Base-by-base conservation (phyloP, 2,329 filamentous ascomycete genomes). In the Fusarium sp. region DNA sequence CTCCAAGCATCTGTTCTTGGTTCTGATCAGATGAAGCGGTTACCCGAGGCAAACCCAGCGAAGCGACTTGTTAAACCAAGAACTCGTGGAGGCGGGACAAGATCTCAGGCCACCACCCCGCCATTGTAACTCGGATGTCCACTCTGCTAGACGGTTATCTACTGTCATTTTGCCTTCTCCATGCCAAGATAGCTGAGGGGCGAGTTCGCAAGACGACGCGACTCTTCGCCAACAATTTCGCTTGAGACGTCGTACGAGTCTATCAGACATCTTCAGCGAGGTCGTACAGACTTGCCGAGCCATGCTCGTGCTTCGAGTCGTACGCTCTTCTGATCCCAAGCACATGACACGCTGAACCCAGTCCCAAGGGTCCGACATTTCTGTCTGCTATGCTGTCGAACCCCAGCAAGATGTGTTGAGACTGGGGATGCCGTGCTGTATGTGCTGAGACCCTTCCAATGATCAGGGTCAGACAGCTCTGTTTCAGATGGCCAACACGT, bases 201-300 rank as follows among this genome's bases (percentile, higher is more conserved):
- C 63, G 66, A 68, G 59, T 54, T 59, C 61, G 60, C 64, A 68
- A 52, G 63, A 57, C 59, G 50, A 58, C 52, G 59, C 66, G 66
- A 65, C 47, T 50, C 66, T 42, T 71, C 63, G 63, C 70, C 70
- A 73, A 76, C 71, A 75, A 74, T 66, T 71, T 79, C 77, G 77
- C 77, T 79, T 76, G 75, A 56, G 47, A 52, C 42, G 75, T 77
- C 57, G 59, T 68, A 78, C 74, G 65, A 45, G 50, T 64, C 65
- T 65, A 69, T 77, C 66, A 69, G 57, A 78, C 77, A 50, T 66
- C 61, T 69, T 66, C 67, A 73, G 74, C 65, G 60, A 74, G 50
- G 69, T 76, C 62, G 61, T 63, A 70, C 69, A 59, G 52, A 60
- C 67, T 57, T 65, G 40, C 61, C 71, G 74, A 73, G 63, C 69